Evolutionary conservation across 139 green algal genomes (phyloP), one percentile per base, ranked within the genome.

Genomic region (Gonium pectorale): DNA sequence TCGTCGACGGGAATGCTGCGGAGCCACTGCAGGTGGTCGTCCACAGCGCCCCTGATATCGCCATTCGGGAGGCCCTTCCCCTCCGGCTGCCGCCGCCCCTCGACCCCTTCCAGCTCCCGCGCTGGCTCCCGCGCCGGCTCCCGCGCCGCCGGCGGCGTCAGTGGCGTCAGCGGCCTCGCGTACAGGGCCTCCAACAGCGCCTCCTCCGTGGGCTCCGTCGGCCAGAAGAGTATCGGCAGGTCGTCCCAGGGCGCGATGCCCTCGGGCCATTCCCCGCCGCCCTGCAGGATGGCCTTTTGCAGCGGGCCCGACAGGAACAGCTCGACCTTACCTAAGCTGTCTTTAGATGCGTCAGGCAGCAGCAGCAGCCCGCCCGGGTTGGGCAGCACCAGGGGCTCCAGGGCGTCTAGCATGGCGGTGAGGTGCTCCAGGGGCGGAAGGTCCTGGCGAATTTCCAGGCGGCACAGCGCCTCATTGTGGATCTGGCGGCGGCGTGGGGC

Each of bases 391-490:
- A n/a, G 11, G 29, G 70, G 70, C 70, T 79, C 70, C 46, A 79
- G 46, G 0, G 70, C 70, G 19, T 79, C 70, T 29, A 79, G 70
- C 46, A 66, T 7, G 4, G 49, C 29, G 31, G 21, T 79, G 19
- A 79, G 70, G 49, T 79, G 70, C 46, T 79, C 70, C 46, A 79
- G 49, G 46, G 70, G 70, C 15, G 70, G 29, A n/a, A 71, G 35
- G 9, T 46, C 64, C 8, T 26, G 2, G 64, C n/a, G 62, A 6
- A 22, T 33, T 29, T 7, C 62, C 17, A 24, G n/a, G 17, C 62
- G 62, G 62, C 7, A 7, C 8, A 68, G 62, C 29, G 7, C 31
- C 11, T 17, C 41, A 15, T 7, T 17, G n/a, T 37, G 37, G 5
- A 27, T 40, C 8, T 21, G 29, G 22, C 35, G 26, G 35, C 26